These are phyloP conservation scores for Lunularia cruciata DNA, from an alignment of 225 moss, liverwort and hornwort genomes.

Conservation along the genomic window DNA sequence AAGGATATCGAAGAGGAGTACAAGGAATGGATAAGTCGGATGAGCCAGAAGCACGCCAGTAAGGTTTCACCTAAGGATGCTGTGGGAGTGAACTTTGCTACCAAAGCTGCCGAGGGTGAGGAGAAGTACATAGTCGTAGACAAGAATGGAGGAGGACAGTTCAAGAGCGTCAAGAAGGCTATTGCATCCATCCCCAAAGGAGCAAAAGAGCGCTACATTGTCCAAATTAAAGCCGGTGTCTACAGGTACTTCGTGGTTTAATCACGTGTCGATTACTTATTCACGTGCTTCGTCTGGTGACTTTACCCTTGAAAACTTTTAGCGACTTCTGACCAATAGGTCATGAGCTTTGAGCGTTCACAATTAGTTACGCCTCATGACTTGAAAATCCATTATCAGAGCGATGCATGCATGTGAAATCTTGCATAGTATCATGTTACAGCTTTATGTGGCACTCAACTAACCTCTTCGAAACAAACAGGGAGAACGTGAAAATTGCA, in stretches of 20 bases:
- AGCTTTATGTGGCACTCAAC: not conserved
- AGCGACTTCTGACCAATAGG: too few relatives aligned
- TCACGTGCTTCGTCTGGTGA: too few relatives aligned
- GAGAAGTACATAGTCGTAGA: slow-evolving; percentile 30
- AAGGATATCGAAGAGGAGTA: slow-evolving; percentile 6
- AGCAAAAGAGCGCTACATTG: slow-evolving; percentile 34
- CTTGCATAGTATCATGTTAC: not conserved
- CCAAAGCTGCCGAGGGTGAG: not conserved
- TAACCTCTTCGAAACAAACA: slow-evolving; percentile 11
- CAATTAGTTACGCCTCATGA: not conserved
- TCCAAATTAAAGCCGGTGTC: slow-evolving; percentile 48
- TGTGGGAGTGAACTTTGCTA: not conserved
- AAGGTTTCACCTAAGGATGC: not conserved
- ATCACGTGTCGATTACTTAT: not conserved
- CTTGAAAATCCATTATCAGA: not conserved
- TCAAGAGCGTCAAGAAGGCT: slow-evolving; percentile 42
- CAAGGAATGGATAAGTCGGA: slow-evolving; percentile 15
- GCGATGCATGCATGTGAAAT: too few relatives aligned
- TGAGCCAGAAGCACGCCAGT: slow-evolving; percentile 4
- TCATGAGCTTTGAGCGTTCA: too few relatives aligned
- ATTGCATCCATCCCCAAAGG: slow-evolving; percentile 45
- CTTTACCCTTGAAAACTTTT: too few relatives aligned
- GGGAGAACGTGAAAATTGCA: slow-evolving; percentile 54
- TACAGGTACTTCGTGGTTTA: slow-evolving; percentile 38
- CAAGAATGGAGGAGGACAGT: slow-evolving; percentile 35